Conservation (phyloP, 225 moss, liverwort and hornwort species). For the Straminergon stramineum region DNA sequence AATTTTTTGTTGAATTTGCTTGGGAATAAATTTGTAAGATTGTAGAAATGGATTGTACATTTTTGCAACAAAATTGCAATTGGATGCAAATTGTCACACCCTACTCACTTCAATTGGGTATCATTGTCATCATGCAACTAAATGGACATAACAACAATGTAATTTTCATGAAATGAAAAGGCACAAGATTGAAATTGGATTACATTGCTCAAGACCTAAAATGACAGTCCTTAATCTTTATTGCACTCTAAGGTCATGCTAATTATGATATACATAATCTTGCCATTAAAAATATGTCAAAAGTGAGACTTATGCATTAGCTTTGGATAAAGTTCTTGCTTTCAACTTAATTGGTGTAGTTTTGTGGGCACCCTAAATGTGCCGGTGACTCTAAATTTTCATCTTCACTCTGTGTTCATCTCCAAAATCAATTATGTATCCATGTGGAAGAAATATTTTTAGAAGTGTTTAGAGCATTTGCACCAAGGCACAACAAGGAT, state of each 20-base stretch:
- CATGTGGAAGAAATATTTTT: no score
- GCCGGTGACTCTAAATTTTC: no score
- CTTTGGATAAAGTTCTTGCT: not conserved
- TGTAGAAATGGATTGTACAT: rapidly evolving
- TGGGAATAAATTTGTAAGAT: not conserved
- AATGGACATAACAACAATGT: not conserved
- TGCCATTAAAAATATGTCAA: not conserved
- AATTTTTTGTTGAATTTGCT: not conserved
- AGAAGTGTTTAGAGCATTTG: no score
- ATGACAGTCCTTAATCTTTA: not conserved
- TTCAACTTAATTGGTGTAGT: not conserved
- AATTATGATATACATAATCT: not conserved
- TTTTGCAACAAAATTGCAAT: not conserved
- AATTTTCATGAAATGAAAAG: not conserved
- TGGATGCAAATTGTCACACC: not conserved
- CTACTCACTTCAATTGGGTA: not conserved
- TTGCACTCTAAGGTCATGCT: not conserved
- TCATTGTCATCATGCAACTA: not conserved
- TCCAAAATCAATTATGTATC: no score
- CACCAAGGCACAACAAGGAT: rapidly evolving
- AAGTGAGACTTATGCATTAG: not conserved
- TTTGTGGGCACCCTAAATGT: no score
- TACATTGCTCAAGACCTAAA: not conserved
- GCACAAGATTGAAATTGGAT: not conserved
- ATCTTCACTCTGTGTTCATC: no score